These are phyloP conservation scores for Apiotrichum veenhuisii DNA, from an alignment of 1,284 basidiomycete species.

Conservation along the genomic window DNA sequence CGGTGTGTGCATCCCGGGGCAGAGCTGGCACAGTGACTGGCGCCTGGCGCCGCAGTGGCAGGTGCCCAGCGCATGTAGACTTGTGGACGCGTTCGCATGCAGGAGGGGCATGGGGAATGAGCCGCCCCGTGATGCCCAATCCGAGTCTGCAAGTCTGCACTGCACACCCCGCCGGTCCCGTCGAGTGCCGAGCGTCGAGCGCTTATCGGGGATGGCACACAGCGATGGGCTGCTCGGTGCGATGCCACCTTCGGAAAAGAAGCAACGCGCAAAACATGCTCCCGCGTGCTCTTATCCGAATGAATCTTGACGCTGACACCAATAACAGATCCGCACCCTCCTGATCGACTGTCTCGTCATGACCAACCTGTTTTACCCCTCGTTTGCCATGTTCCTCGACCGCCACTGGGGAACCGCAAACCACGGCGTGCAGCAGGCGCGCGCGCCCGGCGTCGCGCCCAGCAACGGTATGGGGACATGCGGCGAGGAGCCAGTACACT, in stretches of 20 bases:
- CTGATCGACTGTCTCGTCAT: slow-evolving; percentile 91
- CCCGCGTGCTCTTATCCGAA: no score
- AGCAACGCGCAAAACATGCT: not conserved
- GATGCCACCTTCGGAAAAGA: not conserved
- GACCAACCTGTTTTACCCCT: slow-evolving; percentile 90
- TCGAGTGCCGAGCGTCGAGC: no score
- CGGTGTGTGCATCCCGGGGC: not conserved
- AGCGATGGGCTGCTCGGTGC: no score
- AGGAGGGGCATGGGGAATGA: no score
- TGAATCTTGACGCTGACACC: not conserved
- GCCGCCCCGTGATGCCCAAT: no score
- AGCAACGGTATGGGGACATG: not conserved
- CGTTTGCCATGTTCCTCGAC: slow-evolving; percentile 73
- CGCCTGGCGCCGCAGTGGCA: no score
- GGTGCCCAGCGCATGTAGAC: no score
- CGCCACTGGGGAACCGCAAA: slow-evolving; percentile 21
- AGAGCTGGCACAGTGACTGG: not conserved
- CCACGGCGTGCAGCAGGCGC: not conserved
- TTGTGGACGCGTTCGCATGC: no score
- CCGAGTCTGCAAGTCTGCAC: no score
- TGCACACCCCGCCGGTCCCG: no score
- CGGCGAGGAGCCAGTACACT: not conserved
- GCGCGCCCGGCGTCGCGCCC: slow-evolving; percentile 2
- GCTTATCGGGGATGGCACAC: no score
- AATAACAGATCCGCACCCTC: slow-evolving; percentile 79